A percentile compares a stretch with the other conserved stretches of the same genome.
phyloP scores from a whole-genome alignment of 2,329 filamentous ascomycete species.

The Calonectria pseudoturangicola region DNA sequence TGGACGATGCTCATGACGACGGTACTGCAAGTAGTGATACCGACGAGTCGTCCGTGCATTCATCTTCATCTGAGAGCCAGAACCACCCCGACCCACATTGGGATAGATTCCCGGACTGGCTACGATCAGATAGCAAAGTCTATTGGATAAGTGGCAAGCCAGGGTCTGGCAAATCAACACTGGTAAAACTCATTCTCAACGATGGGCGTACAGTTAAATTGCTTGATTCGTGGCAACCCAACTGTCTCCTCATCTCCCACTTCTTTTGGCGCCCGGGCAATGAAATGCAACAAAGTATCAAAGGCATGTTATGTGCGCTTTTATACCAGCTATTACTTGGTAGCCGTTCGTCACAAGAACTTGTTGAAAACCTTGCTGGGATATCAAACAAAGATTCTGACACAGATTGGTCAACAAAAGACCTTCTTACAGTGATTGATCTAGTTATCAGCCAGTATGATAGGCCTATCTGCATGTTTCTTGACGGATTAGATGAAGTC shows the following conservation, averaged over 20 bases:
- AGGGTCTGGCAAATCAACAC: conserved; percentile 57
- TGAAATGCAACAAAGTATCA: conserved; percentile 49
- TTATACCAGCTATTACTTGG: conserved; percentile 4
- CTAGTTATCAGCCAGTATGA: background rate
- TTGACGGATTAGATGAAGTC: conserved; percentile 47
- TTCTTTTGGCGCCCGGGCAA: conserved; percentile 58
- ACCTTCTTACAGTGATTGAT: conserved; percentile 16
- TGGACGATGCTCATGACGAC: background rate
- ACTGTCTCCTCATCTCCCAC: conserved; percentile 45
- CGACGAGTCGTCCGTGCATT: background rate
- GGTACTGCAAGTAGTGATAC: too few relatives aligned
- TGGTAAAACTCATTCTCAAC: conserved; percentile 56
- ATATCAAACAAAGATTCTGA: background rate
- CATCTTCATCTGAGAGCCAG: background rate
- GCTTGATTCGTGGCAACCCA: conserved; percentile 47
- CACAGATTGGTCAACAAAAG: conserved; percentile 43
- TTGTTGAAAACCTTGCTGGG: background rate
- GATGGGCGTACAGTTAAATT: conserved; percentile 36
- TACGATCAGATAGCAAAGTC: conserved; percentile 23
- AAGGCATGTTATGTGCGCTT: conserved; percentile 43
- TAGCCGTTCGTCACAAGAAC: background rate
- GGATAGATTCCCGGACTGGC: conserved; percentile 41
- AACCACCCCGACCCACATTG: conserved; percentile 2
- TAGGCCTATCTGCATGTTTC: conserved; percentile 40
- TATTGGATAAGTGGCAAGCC: conserved; percentile 60